Conservation (phyloP, 1,139 yeast species). For the Geotrichum fermentans region DNA sequence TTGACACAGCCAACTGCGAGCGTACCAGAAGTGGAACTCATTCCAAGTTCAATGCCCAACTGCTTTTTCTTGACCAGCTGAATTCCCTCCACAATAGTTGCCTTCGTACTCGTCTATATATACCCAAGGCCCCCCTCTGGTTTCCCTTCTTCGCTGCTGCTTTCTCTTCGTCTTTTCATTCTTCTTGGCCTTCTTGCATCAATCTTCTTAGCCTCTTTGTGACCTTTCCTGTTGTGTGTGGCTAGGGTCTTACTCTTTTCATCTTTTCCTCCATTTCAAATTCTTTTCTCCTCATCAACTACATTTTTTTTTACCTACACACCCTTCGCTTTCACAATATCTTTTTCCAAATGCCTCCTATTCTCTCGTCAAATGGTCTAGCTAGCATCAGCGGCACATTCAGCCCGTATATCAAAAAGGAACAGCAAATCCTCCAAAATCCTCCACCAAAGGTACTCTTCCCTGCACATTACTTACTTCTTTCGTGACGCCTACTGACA, state of each 20-base stretch:
- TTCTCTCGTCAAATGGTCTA: background rate
- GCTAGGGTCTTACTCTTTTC: no score
- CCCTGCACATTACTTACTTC: background rate
- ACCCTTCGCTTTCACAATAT: background rate
- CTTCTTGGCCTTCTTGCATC: background rate
- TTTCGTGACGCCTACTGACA: background rate
- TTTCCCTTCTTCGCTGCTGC: background rate
- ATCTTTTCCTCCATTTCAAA: background rate
- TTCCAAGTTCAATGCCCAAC: no score
- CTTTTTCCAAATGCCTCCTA: conserved; percentile 4
- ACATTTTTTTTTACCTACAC: background rate
- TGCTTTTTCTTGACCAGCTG: no score
- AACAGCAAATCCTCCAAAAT: conserved; percentile 3
- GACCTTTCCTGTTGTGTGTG: background rate
- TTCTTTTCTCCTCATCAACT: background rate
- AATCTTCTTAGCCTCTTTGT: background rate
- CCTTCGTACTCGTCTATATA: no score
- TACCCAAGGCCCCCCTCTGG: no score
- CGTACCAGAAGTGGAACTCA: no score
- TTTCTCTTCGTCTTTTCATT: background rate
- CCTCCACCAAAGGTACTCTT: background rate
- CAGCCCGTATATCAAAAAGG: conserved; percentile 5
- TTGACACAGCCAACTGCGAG: no score
- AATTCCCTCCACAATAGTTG: no score
- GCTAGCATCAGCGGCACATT: conserved; percentile 5